These are phyloP conservation scores for Dioszegia aurantiaca DNA, from an alignment of 768 basidiomycete genomes.

Conservation along the genomic window DNA sequence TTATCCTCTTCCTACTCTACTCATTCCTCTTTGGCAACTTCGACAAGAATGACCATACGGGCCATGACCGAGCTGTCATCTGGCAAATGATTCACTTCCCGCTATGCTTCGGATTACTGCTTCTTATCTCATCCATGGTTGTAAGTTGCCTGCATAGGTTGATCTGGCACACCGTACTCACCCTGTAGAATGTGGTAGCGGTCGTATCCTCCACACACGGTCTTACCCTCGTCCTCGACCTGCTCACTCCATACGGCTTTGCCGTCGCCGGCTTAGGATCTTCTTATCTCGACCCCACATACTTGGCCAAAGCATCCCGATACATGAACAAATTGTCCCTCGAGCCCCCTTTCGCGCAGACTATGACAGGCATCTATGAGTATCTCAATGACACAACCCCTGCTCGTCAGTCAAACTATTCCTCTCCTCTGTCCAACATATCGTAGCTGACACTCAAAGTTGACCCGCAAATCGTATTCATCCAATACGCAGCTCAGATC, in stretches of 20 bases:
- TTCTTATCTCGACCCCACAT: not conserved
- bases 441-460: not conserved
- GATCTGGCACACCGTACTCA: not conserved
- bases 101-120: constrained; percentile 34
- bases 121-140: constrained; percentile 37
- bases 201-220: constrained; percentile 31
- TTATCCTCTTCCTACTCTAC: constrained; percentile 33
- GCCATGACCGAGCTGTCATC: constrained; percentile 13
- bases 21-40: constrained; percentile 33
- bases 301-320: not conserved
- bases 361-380: not conserved
- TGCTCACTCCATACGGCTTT: not conserved
- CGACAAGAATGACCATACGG: constrained; percentile 17
- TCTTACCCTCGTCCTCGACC: constrained; percentile 1
- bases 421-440: not conserved
- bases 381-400: constrained; percentile 6
- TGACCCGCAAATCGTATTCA: constrained; percentile 2
- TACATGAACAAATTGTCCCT: constrained; percentile 8
- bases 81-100: constrained; percentile 41
- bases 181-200: constrained; percentile 29
- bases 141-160: constrained; percentile 17
- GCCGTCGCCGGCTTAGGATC: not conserved
- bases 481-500: constrained; percentile 12
- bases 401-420: constrained; percentile 5
- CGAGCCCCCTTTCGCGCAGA: constrained; percentile 12